Evolutionary conservation across 164 flowering plant genomes (phyloP).

Genomic region (Hamamelis virginiana): DNA sequence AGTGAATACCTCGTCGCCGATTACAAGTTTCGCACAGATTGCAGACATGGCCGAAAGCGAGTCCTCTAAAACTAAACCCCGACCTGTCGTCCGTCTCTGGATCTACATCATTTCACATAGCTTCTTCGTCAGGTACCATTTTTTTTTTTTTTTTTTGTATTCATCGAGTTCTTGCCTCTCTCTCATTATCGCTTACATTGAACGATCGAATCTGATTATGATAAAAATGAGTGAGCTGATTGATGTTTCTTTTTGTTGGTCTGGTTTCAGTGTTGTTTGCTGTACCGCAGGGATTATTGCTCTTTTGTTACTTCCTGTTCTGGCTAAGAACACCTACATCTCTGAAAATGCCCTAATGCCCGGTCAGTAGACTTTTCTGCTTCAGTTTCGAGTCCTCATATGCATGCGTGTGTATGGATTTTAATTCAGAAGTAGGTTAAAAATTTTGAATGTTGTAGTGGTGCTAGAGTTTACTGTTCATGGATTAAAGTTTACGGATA

Average conservation of each 20-base stretch:
- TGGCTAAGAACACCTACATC: slow-evolving; percentile 89
- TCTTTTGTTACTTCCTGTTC: slow-evolving; percentile 70
- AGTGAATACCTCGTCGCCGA: too few species aligned
- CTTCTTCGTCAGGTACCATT: slow-evolving; percentile 59
- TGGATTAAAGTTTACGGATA: too few species aligned
- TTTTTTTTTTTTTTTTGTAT: background rate
- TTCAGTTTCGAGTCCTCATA: background rate
- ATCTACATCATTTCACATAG: slow-evolving; percentile 72
- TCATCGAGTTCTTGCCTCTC: background rate
- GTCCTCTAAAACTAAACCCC: slow-evolving; percentile 34
- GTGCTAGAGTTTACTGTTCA: too few species aligned
- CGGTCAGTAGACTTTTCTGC: slow-evolving; percentile 35
- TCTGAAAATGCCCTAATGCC: slow-evolving; percentile 99
- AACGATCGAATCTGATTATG: background rate
- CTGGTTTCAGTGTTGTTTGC: slow-evolving; percentile 58
- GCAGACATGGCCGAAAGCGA: slow-evolving; percentile 33
- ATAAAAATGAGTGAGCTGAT: background rate
- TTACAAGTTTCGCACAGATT: too few species aligned
- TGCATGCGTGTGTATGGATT: too few species aligned
- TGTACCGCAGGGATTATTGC: slow-evolving; percentile 66
- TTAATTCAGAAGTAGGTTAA: too few species aligned
- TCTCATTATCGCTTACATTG: background rate
- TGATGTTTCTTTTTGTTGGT: slow-evolving; percentile 2
- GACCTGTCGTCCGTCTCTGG: slow-evolving; percentile 77
- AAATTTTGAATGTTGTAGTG: too few species aligned